phyloP scores from a whole-genome alignment of 1,139 yeast species.

The Diutina scorzettiae region DNA sequence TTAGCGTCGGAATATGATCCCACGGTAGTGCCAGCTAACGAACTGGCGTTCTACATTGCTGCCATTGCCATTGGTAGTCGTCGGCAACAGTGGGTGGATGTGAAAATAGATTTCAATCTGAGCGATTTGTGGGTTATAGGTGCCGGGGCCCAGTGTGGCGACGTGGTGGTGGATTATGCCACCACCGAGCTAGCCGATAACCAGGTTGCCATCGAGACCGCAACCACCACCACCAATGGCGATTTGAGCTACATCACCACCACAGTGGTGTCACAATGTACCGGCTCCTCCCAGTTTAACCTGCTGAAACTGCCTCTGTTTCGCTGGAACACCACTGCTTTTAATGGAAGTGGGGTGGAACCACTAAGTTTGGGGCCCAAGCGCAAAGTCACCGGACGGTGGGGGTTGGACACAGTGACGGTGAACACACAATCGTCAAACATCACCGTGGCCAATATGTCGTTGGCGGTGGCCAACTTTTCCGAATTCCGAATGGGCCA shows the following conservation, averaged over 20 bases:
- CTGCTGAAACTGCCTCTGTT: neutral
- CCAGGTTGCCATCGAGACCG: neutral
- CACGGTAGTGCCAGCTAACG: neutral
- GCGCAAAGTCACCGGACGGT: neutral
- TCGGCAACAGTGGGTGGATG: neutral
- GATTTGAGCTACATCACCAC: neutral
- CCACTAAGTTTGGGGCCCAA: neutral
- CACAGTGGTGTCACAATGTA: neutral
- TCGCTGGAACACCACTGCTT: neutral
- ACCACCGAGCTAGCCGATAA: neutral
- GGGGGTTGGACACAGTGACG: neutral
- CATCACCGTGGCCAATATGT: neutral
- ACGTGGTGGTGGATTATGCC: neutral
- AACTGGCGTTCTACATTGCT: neutral
- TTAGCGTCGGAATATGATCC: no score
- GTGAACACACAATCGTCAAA: neutral
- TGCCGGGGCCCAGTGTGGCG: neutral
- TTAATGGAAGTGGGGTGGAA: neutral
- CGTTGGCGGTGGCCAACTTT: slow-evolving; percentile 1
- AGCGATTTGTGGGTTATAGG: neutral
- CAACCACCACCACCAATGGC: neutral
- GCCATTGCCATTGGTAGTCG: neutral
- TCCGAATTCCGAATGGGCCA: neutral
- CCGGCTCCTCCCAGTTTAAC: neutral
- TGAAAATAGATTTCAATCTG: neutral